A percentile compares a stretch with the other conserved stretches of the same genome.
Evolutionary conservation across 1,284 basidiomycete genomes (phyloP).

Genomic region (Sanghuangporus sanghuang): DNA sequence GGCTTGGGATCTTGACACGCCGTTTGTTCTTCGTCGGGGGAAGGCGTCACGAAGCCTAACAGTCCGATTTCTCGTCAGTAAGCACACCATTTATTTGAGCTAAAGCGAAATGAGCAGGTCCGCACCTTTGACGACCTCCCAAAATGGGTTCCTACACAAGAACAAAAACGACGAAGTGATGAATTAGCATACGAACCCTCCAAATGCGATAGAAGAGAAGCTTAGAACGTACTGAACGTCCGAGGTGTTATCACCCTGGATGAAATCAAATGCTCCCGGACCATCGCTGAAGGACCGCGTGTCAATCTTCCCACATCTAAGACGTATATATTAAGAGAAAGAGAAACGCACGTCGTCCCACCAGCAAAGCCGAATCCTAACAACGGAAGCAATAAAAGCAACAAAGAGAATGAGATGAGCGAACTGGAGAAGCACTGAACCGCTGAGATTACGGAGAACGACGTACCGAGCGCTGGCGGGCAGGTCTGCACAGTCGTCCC

Average conservation of each 20-base stretch:
- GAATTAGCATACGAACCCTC: background rate
- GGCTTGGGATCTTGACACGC: conserved; percentile 80
- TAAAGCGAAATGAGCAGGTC: background rate
- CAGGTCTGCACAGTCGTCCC: conserved; percentile 69
- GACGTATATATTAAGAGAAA: background rate
- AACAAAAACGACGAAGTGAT: background rate
- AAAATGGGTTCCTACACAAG: conserved; percentile 66
- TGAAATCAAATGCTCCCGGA: conserved; percentile 77
- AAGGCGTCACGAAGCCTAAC: conserved; percentile 64
- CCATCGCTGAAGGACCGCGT: conserved; percentile 49
- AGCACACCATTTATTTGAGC: background rate
- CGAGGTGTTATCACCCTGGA: conserved; percentile 70
- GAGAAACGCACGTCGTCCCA: conserved; percentile 64
- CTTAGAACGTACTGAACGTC: conserved; percentile 39
- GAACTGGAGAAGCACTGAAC: background rate
- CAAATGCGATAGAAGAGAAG: conserved; percentile 2
- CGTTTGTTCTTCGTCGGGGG: conserved; percentile 53
- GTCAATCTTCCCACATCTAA: background rate
- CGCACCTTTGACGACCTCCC: conserved; percentile 70
- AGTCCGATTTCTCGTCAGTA: conserved; percentile 20
- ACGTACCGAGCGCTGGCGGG: conserved; percentile 71
- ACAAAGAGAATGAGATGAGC: background rate
- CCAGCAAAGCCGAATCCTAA: conserved; percentile 69
- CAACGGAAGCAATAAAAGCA: conserved; percentile 14
- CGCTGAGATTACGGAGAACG: background rate